Evolutionary conservation across 495 filamentous ascomycete genomes (phyloP).

Genomic region (Tuber borchii): DNA sequence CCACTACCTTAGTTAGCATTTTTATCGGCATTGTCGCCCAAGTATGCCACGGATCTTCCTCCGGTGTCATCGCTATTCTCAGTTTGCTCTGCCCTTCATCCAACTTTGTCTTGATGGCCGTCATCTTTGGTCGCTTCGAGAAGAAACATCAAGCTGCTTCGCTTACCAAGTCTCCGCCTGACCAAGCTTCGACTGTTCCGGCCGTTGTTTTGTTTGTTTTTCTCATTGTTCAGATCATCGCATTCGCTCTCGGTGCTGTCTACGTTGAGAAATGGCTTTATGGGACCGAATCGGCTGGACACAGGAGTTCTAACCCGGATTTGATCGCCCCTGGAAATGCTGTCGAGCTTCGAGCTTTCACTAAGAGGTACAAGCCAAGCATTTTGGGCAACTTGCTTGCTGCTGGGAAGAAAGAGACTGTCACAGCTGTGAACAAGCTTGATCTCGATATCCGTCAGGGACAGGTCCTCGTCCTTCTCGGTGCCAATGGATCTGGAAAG

Average conservation of each 20-base stretch:
- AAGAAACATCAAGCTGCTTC: constrained; percentile 51
- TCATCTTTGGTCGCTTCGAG: constrained; percentile 63
- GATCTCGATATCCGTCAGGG: constrained; percentile 61
- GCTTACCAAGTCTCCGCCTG: constrained; percentile 52
- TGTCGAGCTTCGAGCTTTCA: constrained; percentile 61
- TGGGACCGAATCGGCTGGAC: constrained; percentile 60
- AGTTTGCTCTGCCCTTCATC: constrained; percentile 68
- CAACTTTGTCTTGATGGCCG: constrained; percentile 68
- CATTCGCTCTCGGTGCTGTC: constrained; percentile 64
- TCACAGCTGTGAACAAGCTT: constrained; percentile 65
- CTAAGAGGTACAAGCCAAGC: constrained; percentile 65
- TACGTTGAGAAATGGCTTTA: constrained; percentile 67
- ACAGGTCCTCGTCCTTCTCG: constrained; percentile 72
- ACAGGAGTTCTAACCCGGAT: constrained; percentile 47
- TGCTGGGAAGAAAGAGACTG: constrained; percentile 53
- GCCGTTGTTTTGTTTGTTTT: constrained; percentile 64
- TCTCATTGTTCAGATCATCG: constrained; percentile 63
- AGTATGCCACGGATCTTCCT: constrained; percentile 50
- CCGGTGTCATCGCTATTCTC: constrained; percentile 56
- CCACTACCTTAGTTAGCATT: constrained; percentile 57
- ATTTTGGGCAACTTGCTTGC: constrained; percentile 54
- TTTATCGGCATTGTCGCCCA: constrained; percentile 65
- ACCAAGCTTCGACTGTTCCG: constrained; percentile 56
- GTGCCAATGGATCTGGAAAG: constrained; percentile 82
- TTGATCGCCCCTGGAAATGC: constrained; percentile 46